phyloP scores from a whole-genome alignment of 805 yeast species.

The Torulaspora delbrueckii region DNA sequence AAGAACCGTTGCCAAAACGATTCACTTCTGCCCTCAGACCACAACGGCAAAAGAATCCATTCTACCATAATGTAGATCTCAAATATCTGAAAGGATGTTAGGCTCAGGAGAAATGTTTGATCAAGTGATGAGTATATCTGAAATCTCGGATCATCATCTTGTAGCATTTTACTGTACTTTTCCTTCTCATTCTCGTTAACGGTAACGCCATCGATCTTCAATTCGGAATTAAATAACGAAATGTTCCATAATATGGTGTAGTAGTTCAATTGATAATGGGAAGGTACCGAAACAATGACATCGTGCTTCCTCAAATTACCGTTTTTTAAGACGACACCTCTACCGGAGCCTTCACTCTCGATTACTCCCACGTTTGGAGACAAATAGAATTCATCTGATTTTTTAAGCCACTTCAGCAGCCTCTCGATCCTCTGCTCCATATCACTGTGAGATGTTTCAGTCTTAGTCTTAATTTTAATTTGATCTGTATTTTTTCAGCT shows the following conservation, averaged over 20 bases:
- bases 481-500: neutral
- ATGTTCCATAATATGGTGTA: conserved; percentile 48
- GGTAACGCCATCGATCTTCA: conserved; percentile 14
- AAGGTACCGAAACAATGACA: conserved; percentile 52
- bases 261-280: conserved; percentile 53
- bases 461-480: neutral
- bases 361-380: conserved; percentile 41
- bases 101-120: conserved; percentile 35
- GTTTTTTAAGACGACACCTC: conserved; percentile 50
- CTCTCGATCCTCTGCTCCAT: conserved; percentile 20
- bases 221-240: conserved; percentile 30
- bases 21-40: conserved; percentile 15
- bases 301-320: conserved; percentile 39
- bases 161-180: neutral
- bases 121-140: conserved; percentile 34
- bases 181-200: conserved; percentile 2
- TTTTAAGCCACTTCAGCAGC: conserved; percentile 35
- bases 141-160: conserved; percentile 22
- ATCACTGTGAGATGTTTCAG: neutral
- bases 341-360: conserved; percentile 49
- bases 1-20: conserved; percentile 71
- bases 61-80: conserved; percentile 40
- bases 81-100: conserved; percentile 59
- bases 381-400: conserved; percentile 30
- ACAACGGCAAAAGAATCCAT: conserved; percentile 26